Conservation (phyloP, 2,329 filamentous ascomycete species). For the Trichoderma sp. region DNA sequence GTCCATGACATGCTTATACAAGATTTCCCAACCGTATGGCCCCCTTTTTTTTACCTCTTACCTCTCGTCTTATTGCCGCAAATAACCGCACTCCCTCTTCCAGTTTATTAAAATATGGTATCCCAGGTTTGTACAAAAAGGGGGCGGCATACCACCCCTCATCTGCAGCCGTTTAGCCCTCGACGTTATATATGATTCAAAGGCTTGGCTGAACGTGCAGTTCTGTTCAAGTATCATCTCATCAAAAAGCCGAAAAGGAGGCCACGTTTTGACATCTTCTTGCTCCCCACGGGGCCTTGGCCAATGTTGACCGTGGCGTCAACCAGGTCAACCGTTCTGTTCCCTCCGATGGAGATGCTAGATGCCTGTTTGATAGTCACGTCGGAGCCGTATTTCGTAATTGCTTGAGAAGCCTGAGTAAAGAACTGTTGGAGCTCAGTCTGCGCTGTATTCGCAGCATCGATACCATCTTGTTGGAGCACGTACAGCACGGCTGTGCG, state of each 20-base stretch:
- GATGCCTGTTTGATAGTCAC: conserved; percentile 43
- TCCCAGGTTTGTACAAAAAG: conserved; percentile 8
- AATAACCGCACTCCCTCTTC: background rate
- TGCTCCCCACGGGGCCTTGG: conserved; percentile 34
- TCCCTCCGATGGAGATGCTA: conserved; percentile 46
- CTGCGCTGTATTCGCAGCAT: conserved; percentile 57
- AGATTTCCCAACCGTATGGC: conserved; percentile 30
- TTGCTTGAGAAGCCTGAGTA: conserved; percentile 39
- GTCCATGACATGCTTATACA: conserved; percentile 32
- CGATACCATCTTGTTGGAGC: conserved; percentile 56
- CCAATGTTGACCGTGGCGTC: conserved; percentile 47
- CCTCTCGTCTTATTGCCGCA: conserved; percentile 23
- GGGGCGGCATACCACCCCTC: background rate
- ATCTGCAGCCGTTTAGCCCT: background rate
- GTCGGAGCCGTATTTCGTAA: conserved; percentile 35
- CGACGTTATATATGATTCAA: background rate
- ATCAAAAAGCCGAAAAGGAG: background rate
- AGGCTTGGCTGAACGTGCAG: background rate
- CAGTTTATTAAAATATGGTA: conserved; percentile 9
- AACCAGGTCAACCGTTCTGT: conserved; percentile 54
- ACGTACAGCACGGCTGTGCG: conserved; percentile 63
- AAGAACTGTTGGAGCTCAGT: conserved; percentile 58
- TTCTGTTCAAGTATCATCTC: background rate
- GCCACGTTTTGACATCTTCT: conserved; percentile 29
- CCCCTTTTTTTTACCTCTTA: conserved; percentile 26